Evolutionary conservation across 139 green algal genomes (phyloP).

Genomic region (Marvania coccoides): DNA sequence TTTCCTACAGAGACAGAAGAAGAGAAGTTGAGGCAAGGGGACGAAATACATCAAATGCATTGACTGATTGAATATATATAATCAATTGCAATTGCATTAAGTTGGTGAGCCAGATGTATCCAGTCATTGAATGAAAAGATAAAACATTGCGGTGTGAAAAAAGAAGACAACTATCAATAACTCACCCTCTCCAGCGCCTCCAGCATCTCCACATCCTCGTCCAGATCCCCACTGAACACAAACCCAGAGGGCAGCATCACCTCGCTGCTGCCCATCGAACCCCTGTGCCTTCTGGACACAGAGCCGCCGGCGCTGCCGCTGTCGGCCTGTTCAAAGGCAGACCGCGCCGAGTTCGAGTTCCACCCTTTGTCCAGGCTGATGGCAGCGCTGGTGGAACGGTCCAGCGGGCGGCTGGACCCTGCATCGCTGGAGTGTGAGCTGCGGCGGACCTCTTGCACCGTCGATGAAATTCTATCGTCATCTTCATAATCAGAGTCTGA

Average conservation of each 20-base stretch:
- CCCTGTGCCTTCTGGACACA: too few species aligned
- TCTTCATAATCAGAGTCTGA: neutral
- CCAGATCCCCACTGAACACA: constrained; percentile 50
- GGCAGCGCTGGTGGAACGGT: neutral
- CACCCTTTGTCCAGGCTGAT: neutral
- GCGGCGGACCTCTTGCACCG: neutral
- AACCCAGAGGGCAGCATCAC: constrained; percentile 24
- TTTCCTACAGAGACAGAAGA: neutral
- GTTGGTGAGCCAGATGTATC: neutral
- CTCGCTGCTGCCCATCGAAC: neutral
- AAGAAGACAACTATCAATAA: neutral
- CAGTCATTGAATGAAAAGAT: neutral
- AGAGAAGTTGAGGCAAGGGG: neutral
- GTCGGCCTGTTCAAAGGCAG: too few species aligned
- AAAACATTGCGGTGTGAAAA: neutral
- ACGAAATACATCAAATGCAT: neutral
- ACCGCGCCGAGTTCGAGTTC: neutral
- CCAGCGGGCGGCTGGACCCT: neutral
- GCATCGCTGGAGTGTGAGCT: neutral
- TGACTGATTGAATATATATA: neutral
- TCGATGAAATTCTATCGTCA: neutral
- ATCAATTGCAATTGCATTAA: neutral
- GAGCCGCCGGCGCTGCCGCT: neutral
- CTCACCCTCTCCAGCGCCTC: constrained; percentile 37
- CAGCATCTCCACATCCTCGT: constrained; percentile 54